Evolutionary conservation across 441 rosid genomes (phyloP), one percentile per base, ranked within the genome.

Genomic region (Monsonia emarginata): DNA sequence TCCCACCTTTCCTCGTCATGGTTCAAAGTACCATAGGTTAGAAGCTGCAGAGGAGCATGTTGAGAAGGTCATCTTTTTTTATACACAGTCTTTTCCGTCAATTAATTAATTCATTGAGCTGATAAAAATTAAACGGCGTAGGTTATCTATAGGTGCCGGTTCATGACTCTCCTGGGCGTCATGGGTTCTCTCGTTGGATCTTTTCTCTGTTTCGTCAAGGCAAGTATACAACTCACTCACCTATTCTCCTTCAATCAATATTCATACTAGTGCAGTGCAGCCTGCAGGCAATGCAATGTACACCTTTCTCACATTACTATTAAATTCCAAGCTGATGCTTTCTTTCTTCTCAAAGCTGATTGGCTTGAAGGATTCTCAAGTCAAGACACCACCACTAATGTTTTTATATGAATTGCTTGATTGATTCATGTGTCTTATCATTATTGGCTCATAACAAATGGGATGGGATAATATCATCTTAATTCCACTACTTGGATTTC

Each of bases 131-230:
- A 44, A 44, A 14, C n/a, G 18, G 1, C 71, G 52, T 64, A 88
- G 94, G 74, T 67, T 4, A 85, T 85, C 18, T 85, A 88, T 71
- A 30, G 80, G 56, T 85, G 84, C 67, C 75, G 94, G 26, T 88
- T 88, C 82, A 72, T 88, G 85, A 78, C 90, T 46, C 69, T 88
- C 64, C 84, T 88, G 34, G 94, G 85, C 44, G 89, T 87, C 50
- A 65, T 78, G 31, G 94, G 94, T 2, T 88, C 90, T 54, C 57
- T 85, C 64, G 46, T 88, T 1, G 94, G 94, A 34, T 85, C 90
- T 11, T 44, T 88, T 28, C 64, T 83, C 19, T 88, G 90, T 71
- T 88, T 88, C 77, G 65, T 85, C 71, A 84, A 88, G 88, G 90
- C 84, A 70, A 50, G 62, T 28, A 6, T 14, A 38, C n/a, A n/a